phyloP scores from a whole-genome alignment of 768 basidiomycete species.

The Lactifluus pinguis region DNA sequence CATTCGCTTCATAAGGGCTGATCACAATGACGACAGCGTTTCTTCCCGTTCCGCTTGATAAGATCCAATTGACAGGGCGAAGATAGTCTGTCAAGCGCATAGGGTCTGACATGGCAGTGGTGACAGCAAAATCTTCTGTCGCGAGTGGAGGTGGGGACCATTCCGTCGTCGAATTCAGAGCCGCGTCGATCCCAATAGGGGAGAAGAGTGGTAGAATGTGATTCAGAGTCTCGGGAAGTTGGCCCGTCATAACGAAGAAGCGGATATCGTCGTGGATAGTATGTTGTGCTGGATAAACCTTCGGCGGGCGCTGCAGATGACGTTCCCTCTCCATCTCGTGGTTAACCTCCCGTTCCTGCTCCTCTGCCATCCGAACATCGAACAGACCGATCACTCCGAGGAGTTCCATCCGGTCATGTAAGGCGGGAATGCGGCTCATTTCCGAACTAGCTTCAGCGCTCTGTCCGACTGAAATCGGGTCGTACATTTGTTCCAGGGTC shows the following conservation, averaged over 20 bases:
- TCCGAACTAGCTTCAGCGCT: background rate
- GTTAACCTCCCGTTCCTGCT: slow-evolving; percentile 14
- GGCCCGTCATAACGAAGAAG: slow-evolving; percentile 3
- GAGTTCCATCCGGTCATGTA: slow-evolving; percentile 2
- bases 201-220: background rate
- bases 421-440: background rate
- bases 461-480: background rate
- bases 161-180: background rate
- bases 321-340: slow-evolving; percentile 11
- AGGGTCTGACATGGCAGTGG: background rate
- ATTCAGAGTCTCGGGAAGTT: background rate
- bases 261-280: background rate
- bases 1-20: no score
- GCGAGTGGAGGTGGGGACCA: slow-evolving; percentile 11
- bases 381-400: background rate
- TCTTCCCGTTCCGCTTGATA: slow-evolving; percentile 8
- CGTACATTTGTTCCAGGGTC: slow-evolving; percentile 13
- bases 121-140: slow-evolving; percentile 7
- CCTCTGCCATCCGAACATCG: slow-evolving; percentile 9
- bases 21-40: background rate
- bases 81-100: slow-evolving; percentile 4
- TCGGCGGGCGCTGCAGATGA: slow-evolving; percentile 4
- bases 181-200: background rate
- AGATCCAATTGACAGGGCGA: background rate
- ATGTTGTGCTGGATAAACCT: background rate